Evolutionary conservation across 1,284 basidiomycete genomes (phyloP), one percentile per base, ranked within the genome.

Genomic region (Ganoderma leucocontextum): DNA sequence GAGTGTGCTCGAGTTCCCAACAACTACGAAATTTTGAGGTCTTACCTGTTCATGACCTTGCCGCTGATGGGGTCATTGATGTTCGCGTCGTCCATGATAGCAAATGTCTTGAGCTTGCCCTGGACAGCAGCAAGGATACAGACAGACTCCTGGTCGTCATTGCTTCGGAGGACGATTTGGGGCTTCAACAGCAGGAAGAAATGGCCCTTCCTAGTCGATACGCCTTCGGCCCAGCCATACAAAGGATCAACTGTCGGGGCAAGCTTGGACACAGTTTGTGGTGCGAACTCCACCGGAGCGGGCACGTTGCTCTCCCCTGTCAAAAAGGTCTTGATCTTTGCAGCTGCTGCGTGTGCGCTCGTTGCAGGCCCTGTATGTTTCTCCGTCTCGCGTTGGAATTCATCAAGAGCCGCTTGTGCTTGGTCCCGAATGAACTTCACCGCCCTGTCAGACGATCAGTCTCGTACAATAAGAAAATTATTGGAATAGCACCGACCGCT

Each of bases 171-270:
- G 3, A 97, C 90, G 60, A 99, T 87, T 79, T 99, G 97, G 19
- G 97, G 97, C 76, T 97, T 97, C 68, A 98, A 83, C 19, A 99
- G 85, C 33, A 97, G 84, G 74, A 94, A 92, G 74, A 94, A 92
- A 77, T 95, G 90, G 67, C 91, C 91, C 71, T 93, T 91, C 64
- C 80, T 81, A 52, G 90, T 82, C 39, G 89, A 85, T 57, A 93
- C 89, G 0, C 89, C 90, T 49, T 91, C 87, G 25, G 86, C 85
- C 91, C 91, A 93, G 17, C 92, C 92, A 62, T 85, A 82, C 64
- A 92, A 79, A n/a, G 91, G 91, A 65, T 91, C 86, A 22, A 87
- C 64, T 15, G 63, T 62, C 8, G 71, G 65, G 0, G 72, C 66
- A 6, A 67, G 65, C 62, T 75, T 73, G 0, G 71, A 70, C 2